Evolutionary conservation across 192 early-diverging fungal species (phyloP), one percentile per base, ranked within the genome.

Genomic region (Pilobolus umbonatus): DNA sequence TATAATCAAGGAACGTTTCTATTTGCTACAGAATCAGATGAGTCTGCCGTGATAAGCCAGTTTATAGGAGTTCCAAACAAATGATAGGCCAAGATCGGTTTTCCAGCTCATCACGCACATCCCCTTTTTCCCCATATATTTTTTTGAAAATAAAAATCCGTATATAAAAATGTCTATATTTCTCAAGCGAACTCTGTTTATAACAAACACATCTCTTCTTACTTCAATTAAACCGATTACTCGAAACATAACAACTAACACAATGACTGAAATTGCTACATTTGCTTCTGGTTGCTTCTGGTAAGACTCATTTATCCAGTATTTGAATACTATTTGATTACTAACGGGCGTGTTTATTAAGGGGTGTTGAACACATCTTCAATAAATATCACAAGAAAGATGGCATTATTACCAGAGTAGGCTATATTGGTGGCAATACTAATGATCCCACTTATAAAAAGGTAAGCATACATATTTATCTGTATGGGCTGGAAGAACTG

Each of bases 271-370:
- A 54, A 71, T 47, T 10, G 94, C 91, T 9, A 95, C 92, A 5
- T 92, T 96, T 77, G 94, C 87, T 43, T 90, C 92, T 14, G 94
- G 94, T 51, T 97, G 94, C 76, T 97, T 97, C 73, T 97, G 94
- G n/a, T n/a, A n/a, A n/a, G n/a, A 91, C 26, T 34, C 21, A 15
- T 30, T 31, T 17, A 3, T 57, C 32, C 17, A 42, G 31, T 47
- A 15, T 15, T 44, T 4, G 39, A 25, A 19, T 22, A 35, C 9
- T 1, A 2, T 17, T 7, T 32, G 15, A 28, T 45, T 35, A 65
- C n/a, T n/a, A n/a, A n/a, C n/a, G n/a, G n/a, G n/a, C n/a, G n/a
- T n/a, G n/a, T 55, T n/a, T n/a, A n/a, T n/a, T n/a, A n/a, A n/a
- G n/a, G 70, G 70, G 70, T 48, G 59, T 61, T 2, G 64, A 72